Percentiles rank a stretch among this genome's conserved stretches.
Evolutionary conservation across 2,329 filamentous ascomycete genomes (phyloP).

Genomic region (Teratosphaeria viscida): DNA sequence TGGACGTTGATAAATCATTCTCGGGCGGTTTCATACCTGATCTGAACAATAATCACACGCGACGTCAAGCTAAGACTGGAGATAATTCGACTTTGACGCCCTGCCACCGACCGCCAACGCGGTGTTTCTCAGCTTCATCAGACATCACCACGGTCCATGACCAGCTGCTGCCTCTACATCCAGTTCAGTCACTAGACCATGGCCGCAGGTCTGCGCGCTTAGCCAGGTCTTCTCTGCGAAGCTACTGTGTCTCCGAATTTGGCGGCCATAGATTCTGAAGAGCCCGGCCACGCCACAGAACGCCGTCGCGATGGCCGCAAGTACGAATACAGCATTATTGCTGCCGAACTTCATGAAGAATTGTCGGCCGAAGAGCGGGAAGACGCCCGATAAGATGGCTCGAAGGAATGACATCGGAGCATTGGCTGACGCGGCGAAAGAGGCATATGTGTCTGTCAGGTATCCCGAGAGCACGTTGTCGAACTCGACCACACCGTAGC

Average conservation of each 20-base stretch:
- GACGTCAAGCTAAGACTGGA: too few species aligned
- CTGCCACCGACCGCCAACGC: neutral
- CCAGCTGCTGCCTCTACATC: neutral
- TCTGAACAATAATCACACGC: too few species aligned
- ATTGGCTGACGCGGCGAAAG: slow-evolving; percentile 35
- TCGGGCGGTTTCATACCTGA: too few species aligned
- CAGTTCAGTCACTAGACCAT: neutral
- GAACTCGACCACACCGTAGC: slow-evolving; percentile 40
- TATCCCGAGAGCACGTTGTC: slow-evolving; percentile 34
- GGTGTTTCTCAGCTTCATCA: neutral
- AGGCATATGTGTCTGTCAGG: slow-evolving; percentile 35
- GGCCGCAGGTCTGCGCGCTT: neutral
- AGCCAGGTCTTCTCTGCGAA: slow-evolving; percentile 1
- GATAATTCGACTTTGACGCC: neutral
- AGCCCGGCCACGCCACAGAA: slow-evolving; percentile 31
- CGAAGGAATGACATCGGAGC: slow-evolving; percentile 33
- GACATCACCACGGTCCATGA: neutral
- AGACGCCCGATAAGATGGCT: slow-evolving; percentile 28
- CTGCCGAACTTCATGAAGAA: slow-evolving; percentile 32
- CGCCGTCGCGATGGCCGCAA: slow-evolving; percentile 32
- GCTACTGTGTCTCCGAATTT: slow-evolving; percentile 26
- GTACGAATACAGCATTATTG: slow-evolving; percentile 31
- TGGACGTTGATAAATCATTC: too few species aligned
- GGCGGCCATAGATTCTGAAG: slow-evolving; percentile 30
- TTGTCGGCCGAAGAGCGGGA: slow-evolving; percentile 31